Evolutionary conservation across 1,139 yeast species (phyloP).

Genomic region (Candida tetrigidarum): DNA sequence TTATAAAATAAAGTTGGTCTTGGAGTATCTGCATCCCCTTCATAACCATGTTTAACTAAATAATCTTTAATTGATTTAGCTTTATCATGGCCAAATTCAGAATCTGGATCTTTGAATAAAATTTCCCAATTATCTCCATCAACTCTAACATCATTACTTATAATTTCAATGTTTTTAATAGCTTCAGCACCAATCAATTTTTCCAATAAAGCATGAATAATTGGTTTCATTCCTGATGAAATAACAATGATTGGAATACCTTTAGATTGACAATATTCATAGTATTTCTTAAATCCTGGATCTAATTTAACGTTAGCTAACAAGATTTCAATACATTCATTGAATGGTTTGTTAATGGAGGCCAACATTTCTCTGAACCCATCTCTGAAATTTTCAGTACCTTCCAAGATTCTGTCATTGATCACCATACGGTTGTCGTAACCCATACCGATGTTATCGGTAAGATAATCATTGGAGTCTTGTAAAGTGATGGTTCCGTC

Average conservation of each 20-base stretch:
- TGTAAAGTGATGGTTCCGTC: slow-evolving; percentile 94
- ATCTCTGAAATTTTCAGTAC: slow-evolving; percentile 71
- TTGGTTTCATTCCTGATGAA: slow-evolving; percentile 92
- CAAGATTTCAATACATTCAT: slow-evolving; percentile 75
- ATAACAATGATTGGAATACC: slow-evolving; percentile 81
- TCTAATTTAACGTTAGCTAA: slow-evolving; percentile 71
- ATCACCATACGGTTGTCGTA: slow-evolving; percentile 63
- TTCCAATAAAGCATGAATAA: slow-evolving; percentile 75
- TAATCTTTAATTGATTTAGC: slow-evolving; percentile 78
- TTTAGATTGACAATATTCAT: slow-evolving; percentile 73
- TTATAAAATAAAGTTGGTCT: slow-evolving; percentile 78
- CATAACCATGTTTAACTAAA: slow-evolving; percentile 46
- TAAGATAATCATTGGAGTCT: slow-evolving; percentile 90
- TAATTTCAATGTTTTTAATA: slow-evolving; percentile 71
- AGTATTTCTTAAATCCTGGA: slow-evolving; percentile 86
- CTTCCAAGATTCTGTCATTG: slow-evolving; percentile 75
- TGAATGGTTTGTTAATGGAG: slow-evolving; percentile 75
- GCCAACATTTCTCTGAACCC: slow-evolving; percentile 87
- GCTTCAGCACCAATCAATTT: slow-evolving; percentile 81
- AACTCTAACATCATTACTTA: slow-evolving; percentile 75
- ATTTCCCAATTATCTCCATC: slow-evolving; percentile 74
- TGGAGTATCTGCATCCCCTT: slow-evolving; percentile 17
- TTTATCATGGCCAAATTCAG: slow-evolving; percentile 94
- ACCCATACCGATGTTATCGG: slow-evolving; percentile 92
- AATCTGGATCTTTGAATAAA: slow-evolving; percentile 75